phyloP scores from a whole-genome alignment of 2,329 filamentous ascomycete species.

The Juglanconis sp. region DNA sequence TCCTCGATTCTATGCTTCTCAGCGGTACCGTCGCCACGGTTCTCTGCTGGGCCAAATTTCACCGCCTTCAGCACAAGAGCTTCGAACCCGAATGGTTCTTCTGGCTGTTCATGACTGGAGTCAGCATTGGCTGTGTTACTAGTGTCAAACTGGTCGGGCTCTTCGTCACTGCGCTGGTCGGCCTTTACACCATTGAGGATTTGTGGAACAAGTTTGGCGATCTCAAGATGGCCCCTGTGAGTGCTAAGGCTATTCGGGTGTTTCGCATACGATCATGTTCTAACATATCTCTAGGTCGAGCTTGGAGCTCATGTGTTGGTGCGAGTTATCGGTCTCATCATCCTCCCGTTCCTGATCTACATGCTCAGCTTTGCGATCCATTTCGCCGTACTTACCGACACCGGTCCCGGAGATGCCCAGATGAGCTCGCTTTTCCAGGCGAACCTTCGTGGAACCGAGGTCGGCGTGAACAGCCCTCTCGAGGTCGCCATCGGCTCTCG shows the following conservation, averaged over 20 bases:
- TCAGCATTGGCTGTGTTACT: slow-evolving; percentile 96
- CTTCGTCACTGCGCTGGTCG: slow-evolving; percentile 92
- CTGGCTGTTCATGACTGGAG: slow-evolving; percentile 88
- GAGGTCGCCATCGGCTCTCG: slow-evolving; percentile 88
- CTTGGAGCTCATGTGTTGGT: slow-evolving; percentile 76
- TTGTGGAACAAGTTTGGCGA: slow-evolving; percentile 98
- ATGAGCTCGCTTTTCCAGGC: slow-evolving; percentile 99
- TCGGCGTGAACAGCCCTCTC: slow-evolving; percentile 90
- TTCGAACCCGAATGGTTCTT: slow-evolving; percentile 91
- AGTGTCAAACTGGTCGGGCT: slow-evolving; percentile 98
- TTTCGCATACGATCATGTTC: neutral
- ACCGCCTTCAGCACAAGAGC: slow-evolving; percentile 78
- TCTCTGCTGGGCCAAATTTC: slow-evolving; percentile 96
- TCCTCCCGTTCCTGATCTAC: slow-evolving; percentile 88
- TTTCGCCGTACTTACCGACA: slow-evolving; percentile 90
- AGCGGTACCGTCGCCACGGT: slow-evolving; percentile 98
- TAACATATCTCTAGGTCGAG: slow-evolving; percentile 27
- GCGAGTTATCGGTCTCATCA: slow-evolving; percentile 80
- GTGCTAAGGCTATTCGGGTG: slow-evolving; percentile 23
- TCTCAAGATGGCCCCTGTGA: slow-evolving; percentile 79
- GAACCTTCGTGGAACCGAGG: slow-evolving; percentile 88
- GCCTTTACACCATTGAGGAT: slow-evolving; percentile 92
- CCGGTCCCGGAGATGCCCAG: slow-evolving; percentile 95
- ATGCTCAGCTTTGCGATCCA: slow-evolving; percentile 94
- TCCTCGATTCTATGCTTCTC: slow-evolving; percentile 96